phyloP scores from a whole-genome alignment of 805 yeast species.

The Torulaspora franciscae region DNA sequence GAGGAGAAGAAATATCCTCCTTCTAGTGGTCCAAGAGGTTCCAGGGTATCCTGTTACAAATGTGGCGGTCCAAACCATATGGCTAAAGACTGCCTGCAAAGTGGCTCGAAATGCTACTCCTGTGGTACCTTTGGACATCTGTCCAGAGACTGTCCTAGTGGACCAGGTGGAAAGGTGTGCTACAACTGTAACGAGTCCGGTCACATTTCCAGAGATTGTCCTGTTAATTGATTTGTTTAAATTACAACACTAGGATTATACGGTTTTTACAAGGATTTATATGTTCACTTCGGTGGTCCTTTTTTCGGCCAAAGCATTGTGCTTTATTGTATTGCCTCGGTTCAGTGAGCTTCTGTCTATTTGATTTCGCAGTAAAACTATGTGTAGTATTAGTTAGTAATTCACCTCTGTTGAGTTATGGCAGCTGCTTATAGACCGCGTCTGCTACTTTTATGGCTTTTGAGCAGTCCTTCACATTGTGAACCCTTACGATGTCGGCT shows the following conservation, averaged over 20 bases:
- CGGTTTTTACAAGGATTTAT: neutral
- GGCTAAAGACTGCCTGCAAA: slow-evolving; percentile 83
- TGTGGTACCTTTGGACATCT: slow-evolving; percentile 91
- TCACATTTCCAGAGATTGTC: slow-evolving; percentile 81
- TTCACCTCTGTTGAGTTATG: slow-evolving; percentile 1
- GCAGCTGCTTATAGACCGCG: slow-evolving; percentile 39
- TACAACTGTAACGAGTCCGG: slow-evolving; percentile 57
- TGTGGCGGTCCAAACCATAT: slow-evolving; percentile 92
- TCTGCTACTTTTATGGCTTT: slow-evolving; percentile 63
- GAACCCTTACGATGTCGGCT: slow-evolving; percentile 81
- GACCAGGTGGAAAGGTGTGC: slow-evolving; percentile 47
- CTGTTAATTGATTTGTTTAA: slow-evolving; percentile 18
- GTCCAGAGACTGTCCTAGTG: slow-evolving; percentile 70
- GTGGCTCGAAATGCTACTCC: slow-evolving; percentile 78
- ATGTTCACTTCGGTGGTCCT: neutral
- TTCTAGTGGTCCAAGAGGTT: slow-evolving; percentile 15
- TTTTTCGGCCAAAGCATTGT: neutral
- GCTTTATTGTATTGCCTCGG: neutral
- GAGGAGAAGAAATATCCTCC: slow-evolving; percentile 40
- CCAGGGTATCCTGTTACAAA: slow-evolving; percentile 62
- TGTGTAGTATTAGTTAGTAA: slow-evolving; percentile 7
- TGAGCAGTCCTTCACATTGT: slow-evolving; percentile 61
- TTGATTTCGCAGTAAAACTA: slow-evolving; percentile 9
- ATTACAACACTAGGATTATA: neutral
- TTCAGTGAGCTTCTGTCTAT: slow-evolving; percentile 5